Base-by-base conservation (phyloP, 176 grass and related monocot species). In the Juncus inflexus region DNA sequence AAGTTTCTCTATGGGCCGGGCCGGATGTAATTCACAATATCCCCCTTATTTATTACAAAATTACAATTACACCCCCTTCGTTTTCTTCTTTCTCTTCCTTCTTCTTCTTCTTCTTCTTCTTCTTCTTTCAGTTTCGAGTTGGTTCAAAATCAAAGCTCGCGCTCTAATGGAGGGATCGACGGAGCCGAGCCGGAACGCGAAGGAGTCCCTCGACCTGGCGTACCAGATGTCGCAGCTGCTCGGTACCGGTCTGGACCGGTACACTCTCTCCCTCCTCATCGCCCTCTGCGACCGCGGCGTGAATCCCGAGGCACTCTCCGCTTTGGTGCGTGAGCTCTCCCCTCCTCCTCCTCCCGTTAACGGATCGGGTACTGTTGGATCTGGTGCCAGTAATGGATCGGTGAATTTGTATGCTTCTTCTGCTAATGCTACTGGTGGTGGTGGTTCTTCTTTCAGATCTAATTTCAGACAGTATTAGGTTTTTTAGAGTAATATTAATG, bases 201-300 rank as follows among this genome's bases (percentile, higher is more conserved):
- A 88, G 72, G 84, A 94, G 55, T 94, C 89, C 7, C 78, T 88
- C 47, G 89, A 88, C 63, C 72, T 88, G 40, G 81, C 81, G 4
- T 94, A 87, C 73, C 75, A 88, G 71, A 79, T 94, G 79, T 88
- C 84, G 9, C 81, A 94, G 75, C 84, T 94, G 58, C 81, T 94
- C 3, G 81, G 76, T 72, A 80, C 81, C 7, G 81, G 76, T 19
- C 75, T 94, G 4, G 84, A 94, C 36, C 89, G 81, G 66, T 81
- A 94, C 78, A 94, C 84, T 45, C 72, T 94, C 67, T 94, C 89
- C 47, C 89, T 94, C 40, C 75, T 94, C 66, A 84, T 94, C 66
- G 84, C 89, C 49, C 89, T 94, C 67, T 94, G 81, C 64, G 84
- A 94, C 74, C 81, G 84, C 3, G 81, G 81, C 50, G 81, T 86